phyloP scores from a whole-genome alignment of 2,329 filamentous ascomycete species.

The Colletotrichum sp. region DNA sequence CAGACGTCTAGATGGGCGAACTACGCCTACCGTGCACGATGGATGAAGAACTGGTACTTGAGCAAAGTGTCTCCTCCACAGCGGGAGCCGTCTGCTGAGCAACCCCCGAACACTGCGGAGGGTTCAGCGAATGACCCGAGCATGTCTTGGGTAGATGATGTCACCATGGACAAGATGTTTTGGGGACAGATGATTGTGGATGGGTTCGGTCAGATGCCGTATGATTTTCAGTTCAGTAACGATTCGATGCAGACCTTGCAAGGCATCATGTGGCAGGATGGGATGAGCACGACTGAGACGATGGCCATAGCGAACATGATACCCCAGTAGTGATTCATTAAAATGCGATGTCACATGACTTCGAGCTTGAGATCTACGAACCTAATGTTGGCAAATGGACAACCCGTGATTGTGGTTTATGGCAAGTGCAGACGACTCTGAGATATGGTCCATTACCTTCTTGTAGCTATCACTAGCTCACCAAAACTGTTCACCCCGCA shows the following conservation, averaged over 20 bases:
- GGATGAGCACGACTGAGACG: neutral
- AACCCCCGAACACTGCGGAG: rapidly evolving
- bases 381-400: rapidly evolving
- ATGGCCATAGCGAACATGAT: neutral
- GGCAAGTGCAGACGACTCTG: no score
- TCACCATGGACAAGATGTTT: slow-evolving; percentile 1
- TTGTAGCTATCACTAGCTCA: no score
- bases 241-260: neutral
- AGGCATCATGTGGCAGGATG: neutral
- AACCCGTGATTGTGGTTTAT: neutral
- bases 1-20: slow-evolving; percentile 33
- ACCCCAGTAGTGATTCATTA: neutral
- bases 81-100: neutral
- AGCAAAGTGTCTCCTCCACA: slow-evolving; percentile 12
- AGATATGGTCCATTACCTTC: no score
- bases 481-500: neutral
- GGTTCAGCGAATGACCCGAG: neutral
- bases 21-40: slow-evolving; percentile 39
- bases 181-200: slow-evolving; percentile 10
- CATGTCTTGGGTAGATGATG: neutral
- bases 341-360: rapidly evolving
- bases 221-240: neutral
- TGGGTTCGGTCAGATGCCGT: neutral
- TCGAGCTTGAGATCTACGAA: neutral
- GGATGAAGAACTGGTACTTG: slow-evolving; percentile 46